Conservation (phyloP, 495 filamentous ascomycete species). For the Neurospora hispaniola region DNA sequence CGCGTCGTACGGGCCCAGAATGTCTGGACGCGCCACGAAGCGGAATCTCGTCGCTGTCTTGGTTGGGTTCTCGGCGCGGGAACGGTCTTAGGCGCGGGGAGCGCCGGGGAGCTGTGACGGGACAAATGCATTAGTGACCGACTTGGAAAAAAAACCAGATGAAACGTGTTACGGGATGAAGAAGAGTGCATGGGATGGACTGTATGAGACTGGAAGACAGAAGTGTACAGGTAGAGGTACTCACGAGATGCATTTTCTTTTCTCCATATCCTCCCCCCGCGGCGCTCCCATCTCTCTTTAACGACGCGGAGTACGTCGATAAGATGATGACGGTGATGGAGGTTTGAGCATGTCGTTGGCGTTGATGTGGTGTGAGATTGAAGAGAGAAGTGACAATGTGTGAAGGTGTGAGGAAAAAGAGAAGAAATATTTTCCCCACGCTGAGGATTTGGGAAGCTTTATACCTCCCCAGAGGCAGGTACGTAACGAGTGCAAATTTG, state of each 20-base stretch:
- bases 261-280: background rate
- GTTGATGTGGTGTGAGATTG: background rate
- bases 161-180: background rate
- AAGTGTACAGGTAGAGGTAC: background rate
- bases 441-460: background rate
- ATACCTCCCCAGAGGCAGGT: background rate
- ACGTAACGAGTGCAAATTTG: background rate
- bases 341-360: background rate
- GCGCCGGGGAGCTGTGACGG: background rate
- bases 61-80: background rate
- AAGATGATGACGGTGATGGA: background rate
- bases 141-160: background rate
- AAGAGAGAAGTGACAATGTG: background rate
- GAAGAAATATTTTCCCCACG: background rate
- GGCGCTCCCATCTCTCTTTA: background rate
- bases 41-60: background rate
- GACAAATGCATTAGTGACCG: background rate
- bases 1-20: background rate
- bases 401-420: background rate
- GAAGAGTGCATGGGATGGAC: background rate
- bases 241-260: background rate
- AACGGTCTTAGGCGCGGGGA: background rate
- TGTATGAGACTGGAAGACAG: background rate
- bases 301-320: background rate
- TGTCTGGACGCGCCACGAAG: background rate